Base-by-base conservation (phyloP, 805 yeast species). In the Nakazawaea anatomiae region DNA sequence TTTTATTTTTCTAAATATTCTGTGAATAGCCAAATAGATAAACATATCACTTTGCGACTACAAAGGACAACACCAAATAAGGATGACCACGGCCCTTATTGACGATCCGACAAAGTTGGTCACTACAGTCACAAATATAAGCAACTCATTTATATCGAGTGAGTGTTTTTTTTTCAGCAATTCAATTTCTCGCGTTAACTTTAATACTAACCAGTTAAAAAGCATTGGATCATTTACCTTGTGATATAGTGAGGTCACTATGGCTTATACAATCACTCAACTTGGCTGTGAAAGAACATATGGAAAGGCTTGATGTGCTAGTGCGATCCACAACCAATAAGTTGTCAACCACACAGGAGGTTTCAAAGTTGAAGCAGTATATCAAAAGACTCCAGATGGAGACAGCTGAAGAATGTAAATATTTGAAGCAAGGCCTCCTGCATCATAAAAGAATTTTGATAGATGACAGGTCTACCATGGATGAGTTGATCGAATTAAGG, bases 151-250 rank as follows among this genome's bases (percentile, higher is more conserved):
- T 49, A 65, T 68, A 10, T 67, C 70, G 6, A 64, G 67, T 9
- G 39, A 41, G 53, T 50, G 29, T 28, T 11, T 11, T 11, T n/a
- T 11, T 4, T 42, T 12, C 25, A 18, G 25, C 25, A 18, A 18
- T 18, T 18, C 25, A 18, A 18, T 2, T 35, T 44, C 31, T n/a
- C 8, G 11, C 11, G 8, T 34, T 11, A 1, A 39, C 10, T 34
- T 8, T 38, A 12, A 35, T 30, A 14, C 30, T 30, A 55, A 30
- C 27, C 36, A n/a, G 4, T 14, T 5, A 11, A 14, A 2, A 40
- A 55, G 58, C 58, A 2, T 47, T 69, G 48, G 73, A 69, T 51
- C 73, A 69, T 51, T 48, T 69, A 12, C 73, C 73, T 1, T 69
- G 73, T 52, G 73, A 69, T 48, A 54, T 69, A 7, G 68, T 66